Base-by-base conservation (phyloP, 2,329 filamentous ascomycete species). In the Gremmenia infestans region DNA sequence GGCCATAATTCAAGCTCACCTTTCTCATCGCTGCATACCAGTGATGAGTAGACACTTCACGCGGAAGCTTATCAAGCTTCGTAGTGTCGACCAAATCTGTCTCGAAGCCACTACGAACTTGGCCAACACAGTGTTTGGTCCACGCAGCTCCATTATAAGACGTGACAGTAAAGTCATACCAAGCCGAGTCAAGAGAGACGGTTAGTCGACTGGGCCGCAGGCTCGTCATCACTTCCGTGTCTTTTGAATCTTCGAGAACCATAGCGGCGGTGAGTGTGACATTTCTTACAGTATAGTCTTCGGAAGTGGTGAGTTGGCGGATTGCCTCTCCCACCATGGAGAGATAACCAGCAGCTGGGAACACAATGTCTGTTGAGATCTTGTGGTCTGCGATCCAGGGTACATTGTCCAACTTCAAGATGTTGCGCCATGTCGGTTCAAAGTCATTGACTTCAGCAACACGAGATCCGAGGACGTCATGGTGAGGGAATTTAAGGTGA, bases 371-470 rank as follows among this genome's bases (percentile, higher is more conserved):
- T 60, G 70, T 74, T 45, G 76, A 71, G 55, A 81, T 76, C 45
- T 70, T 64, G 63, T 81, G 79, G 59, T 81, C 77, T 43, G 74
- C 68, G 8, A 78, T 71, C 65, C 81, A 81, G 8, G 78, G 72
- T 23, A 73, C 56, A 36, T 75, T 70, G 4, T 68, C 53, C 1
- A 65, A 36, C 0, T 45, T 37, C 1, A 72, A 35, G 2, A 66
- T 37, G 45, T 70, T 68, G 5, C 68, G 53, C 71, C 71, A 72
- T 3, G 48, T 53, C 1, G 64, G 62, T 17, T 64, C 62, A 19
- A 62, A 55, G 0, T 61, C 55, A 7, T 57, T 63, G 1, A 48
- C 57, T 35, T 56, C 65, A 25, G 62, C 49, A 1, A 63, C 50
- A 1, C 50, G 57, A 8, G 62, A 62, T 1, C 72, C 69, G 1